phyloP scores from a whole-genome alignment of 441 rosid species.

The Daphne laureola region DNA sequence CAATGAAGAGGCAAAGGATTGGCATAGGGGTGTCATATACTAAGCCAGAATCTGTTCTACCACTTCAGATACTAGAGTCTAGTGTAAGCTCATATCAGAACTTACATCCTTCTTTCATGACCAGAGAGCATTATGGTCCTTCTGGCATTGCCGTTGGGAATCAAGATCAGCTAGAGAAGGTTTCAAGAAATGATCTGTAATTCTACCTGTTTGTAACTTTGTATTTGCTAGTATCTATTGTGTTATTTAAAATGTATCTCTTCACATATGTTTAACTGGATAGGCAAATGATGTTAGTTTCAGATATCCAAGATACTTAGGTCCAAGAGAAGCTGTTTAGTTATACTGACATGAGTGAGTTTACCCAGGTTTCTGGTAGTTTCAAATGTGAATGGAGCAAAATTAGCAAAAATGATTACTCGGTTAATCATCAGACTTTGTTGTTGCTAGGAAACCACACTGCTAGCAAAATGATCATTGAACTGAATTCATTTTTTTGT shows the following conservation, averaged over 20 bases:
- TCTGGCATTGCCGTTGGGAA: slow-evolving; percentile 35
- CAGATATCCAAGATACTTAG: slow-evolving; percentile 26
- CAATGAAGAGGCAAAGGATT: slow-evolving; percentile 55
- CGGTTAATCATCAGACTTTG: too few species aligned
- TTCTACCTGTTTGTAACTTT: slow-evolving; percentile 12
- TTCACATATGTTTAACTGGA: slow-evolving; percentile 22
- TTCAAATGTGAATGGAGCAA: too few species aligned
- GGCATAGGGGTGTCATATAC: slow-evolving; percentile 26
- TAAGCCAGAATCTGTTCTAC: slow-evolving; percentile 42
- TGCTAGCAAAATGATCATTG: too few species aligned
- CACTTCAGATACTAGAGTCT: slow-evolving; percentile 76
- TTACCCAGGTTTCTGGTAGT: too few species aligned
- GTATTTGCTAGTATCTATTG: slow-evolving; percentile 10
- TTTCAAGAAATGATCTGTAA: slow-evolving; percentile 43
- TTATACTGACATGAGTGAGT: slow-evolving; percentile 5
- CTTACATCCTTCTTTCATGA: slow-evolving; percentile 33
- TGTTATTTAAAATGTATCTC: slow-evolving; percentile 21
- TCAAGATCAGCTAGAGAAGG: slow-evolving; percentile 42
- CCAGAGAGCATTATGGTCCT: slow-evolving; percentile 39
- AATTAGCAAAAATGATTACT: too few species aligned
- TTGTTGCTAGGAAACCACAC: too few species aligned
- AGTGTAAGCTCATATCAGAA: slow-evolving; percentile 63
- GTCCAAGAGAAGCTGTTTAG: slow-evolving; percentile 15
- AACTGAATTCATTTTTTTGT: too few species aligned
- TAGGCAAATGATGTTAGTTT: slow-evolving; percentile 18